Conservation (phyloP, 305 asterid species). For the Plantago rigida region DNA sequence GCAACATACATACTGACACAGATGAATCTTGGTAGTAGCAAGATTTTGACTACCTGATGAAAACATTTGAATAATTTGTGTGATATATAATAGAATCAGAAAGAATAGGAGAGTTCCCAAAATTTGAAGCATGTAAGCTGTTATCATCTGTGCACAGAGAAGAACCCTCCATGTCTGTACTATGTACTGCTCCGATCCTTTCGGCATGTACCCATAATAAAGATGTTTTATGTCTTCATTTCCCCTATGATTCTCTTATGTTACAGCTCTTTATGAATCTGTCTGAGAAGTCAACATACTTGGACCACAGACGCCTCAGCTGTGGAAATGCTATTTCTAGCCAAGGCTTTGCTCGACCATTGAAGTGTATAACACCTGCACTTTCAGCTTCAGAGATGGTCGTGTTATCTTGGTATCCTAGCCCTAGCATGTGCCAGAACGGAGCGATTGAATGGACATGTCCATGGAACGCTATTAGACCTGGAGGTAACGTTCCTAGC, state of each 20-base stretch:
- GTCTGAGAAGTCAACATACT: conserved; percentile 64
- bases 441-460: conserved; percentile 66
- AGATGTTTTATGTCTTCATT: not conserved
- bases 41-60: not conserved
- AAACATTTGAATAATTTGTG: not conserved
- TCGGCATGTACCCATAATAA: conserved; percentile 36
- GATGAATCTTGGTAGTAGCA: not conserved
- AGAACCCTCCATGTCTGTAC: conserved; percentile 33
- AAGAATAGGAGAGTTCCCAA: conserved; percentile 29
- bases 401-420: conserved; percentile 86
- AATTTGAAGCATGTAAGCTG: conserved; percentile 35
- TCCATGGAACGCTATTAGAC: conserved; percentile 79
- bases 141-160: conserved; percentile 27
- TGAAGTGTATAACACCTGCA: conserved; percentile 84
- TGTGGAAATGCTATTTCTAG: conserved; percentile 89
- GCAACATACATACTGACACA: too few species aligned
- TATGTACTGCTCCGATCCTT: conserved; percentile 11
- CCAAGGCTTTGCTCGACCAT: conserved; percentile 99
- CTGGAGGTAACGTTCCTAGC: conserved; percentile 89
- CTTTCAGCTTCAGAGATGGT: conserved; percentile 53
- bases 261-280: conserved; percentile 73
- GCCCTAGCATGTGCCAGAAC: conserved; percentile 93
- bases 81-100: not conserved
- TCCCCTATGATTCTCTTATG: conserved; percentile 54
- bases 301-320: conserved; percentile 69